Base-by-base conservation (phyloP, 331 rosid genomes). In the Rosa hybrid region DNA sequence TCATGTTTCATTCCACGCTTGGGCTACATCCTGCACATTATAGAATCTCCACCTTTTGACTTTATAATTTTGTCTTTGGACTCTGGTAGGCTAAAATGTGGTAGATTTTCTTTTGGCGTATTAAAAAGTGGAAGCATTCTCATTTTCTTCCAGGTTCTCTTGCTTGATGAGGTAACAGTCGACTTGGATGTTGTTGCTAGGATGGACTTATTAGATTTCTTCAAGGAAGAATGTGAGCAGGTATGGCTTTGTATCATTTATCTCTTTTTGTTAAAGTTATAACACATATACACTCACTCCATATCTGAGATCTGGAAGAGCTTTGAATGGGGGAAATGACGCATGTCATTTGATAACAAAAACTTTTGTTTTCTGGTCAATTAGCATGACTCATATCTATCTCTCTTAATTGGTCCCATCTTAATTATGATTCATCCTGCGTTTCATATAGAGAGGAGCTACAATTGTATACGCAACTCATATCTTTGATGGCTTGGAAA, bases 151-250 rank as follows among this genome's bases (percentile, higher is more conserved):
- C 92, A 95, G 99, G 99, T 93, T 74, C 99, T 95, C 76, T 85
- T 95, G 87, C 87, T 95, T 50, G 99, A 93, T 84, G 99, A 95
- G 86, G 92, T 95, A 74, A 95, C 99, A 23, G 98, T 95, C 18
- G 99, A 95, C 83, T 90, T 95, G 77, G 99, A 95, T 80, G 97
- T 95, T 59, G 99, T 95, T 59, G 92, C 98, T 17, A 89, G 98
- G 88, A 53, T 95, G 90, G 99, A 95, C 89, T 87, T 93, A 49
- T 85, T 95, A 30, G 96, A 90, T 69, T 95, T 91, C 83, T 87
- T 95, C 85, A 91, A 71, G 89, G 98, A 93, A 90, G 99, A 95
- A 88, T 95, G 99, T 57, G 93, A 93, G 21, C 92, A 90, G 99
- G 98, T 95, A 87, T 79, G 81, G 82, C 79, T 68, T 81, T 53